Evolutionary conservation across 2,329 filamentous ascomycete genomes (phyloP).

Genomic region (Fusarium marasasianum): DNA sequence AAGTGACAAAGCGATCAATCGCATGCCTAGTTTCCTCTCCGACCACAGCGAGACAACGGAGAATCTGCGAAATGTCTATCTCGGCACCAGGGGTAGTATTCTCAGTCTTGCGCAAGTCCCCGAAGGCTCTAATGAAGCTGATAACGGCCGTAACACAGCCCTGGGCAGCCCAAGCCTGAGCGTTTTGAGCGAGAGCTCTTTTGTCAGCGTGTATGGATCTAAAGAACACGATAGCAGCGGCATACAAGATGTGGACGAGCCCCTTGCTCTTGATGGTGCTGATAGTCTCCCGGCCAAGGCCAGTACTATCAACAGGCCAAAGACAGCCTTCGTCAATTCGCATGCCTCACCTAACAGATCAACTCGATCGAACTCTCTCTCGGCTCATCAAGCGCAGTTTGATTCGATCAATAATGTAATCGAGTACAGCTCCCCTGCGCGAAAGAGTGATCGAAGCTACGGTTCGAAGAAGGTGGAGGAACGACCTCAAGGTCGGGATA

Average conservation of each 20-base stretch:
- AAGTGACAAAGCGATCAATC: slow-evolving; percentile 54
- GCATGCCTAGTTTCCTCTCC: slow-evolving; percentile 73
- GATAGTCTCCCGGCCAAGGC: slow-evolving; percentile 27
- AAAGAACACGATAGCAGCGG: slow-evolving; percentile 46
- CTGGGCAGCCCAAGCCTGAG: slow-evolving; percentile 69
- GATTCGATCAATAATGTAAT: slow-evolving; percentile 59
- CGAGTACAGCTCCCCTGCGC: slow-evolving; percentile 58
- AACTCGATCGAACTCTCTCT: slow-evolving; percentile 45
- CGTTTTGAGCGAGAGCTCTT: slow-evolving; percentile 73
- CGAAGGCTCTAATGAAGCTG: slow-evolving; percentile 48
- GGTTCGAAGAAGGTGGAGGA: slow-evolving; percentile 44
- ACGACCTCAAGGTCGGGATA: slow-evolving; percentile 44
- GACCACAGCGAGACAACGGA: slow-evolving; percentile 68
- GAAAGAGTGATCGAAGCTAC: slow-evolving; percentile 56
- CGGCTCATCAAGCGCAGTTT: slow-evolving; percentile 49
- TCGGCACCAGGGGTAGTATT: slow-evolving; percentile 59
- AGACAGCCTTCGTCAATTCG: slow-evolving; percentile 32
- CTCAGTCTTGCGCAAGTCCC: slow-evolving; percentile 60
- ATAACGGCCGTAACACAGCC: slow-evolving; percentile 44
- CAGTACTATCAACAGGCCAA: slow-evolving; percentile 31
- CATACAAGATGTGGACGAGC: slow-evolving; percentile 44
- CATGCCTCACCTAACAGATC: slow-evolving; percentile 15
- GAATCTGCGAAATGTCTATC: slow-evolving; percentile 68
- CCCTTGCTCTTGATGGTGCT: slow-evolving; percentile 43
- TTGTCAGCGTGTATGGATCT: slow-evolving; percentile 70